Evolutionary conservation across 2,329 filamentous ascomycete species (phyloP).

Genomic region (Rutstroemia sp.): DNA sequence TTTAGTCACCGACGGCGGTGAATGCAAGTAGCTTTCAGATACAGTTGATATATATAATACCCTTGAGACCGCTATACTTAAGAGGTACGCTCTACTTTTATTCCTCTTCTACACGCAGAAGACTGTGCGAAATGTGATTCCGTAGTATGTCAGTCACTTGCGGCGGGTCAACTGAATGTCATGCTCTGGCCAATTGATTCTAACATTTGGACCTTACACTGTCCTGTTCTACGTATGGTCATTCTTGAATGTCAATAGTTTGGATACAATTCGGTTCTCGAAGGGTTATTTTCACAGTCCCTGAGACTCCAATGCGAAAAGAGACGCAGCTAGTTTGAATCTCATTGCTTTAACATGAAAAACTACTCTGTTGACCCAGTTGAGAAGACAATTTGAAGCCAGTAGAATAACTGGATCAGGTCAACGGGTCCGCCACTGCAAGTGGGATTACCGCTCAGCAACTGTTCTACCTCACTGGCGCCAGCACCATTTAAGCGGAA

Average conservation of each 20-base stretch:
- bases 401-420: constrained; percentile 43
- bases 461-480: too few species aligned
- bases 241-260: too few species aligned
- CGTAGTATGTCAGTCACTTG: constrained; percentile 41
- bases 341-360: constrained; percentile 41
- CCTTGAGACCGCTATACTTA: constrained; percentile 33
- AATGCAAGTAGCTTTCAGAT: too few species aligned
- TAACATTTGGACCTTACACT: too few species aligned
- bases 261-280: too few species aligned
- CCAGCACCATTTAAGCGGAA: too few species aligned
- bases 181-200: too few species aligned
- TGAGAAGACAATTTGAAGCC: constrained; percentile 42
- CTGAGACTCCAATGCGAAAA: constrained; percentile 39
- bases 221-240: too few species aligned
- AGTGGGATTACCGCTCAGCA: constrained; percentile 24
- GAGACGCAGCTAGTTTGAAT: constrained; percentile 42
- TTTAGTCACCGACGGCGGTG: background rate
- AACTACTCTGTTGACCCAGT: constrained; percentile 44
- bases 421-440: constrained; percentile 38
- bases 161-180: too few species aligned
- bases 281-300: constrained; percentile 6
- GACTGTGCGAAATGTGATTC: constrained; percentile 31
- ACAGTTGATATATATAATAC: too few species aligned
- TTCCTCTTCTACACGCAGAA: constrained; percentile 4
- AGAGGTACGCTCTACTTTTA: constrained; percentile 6